phyloP scores from a whole-genome alignment of 768 basidiomycete genomes.

The Russula sp. region DNA sequence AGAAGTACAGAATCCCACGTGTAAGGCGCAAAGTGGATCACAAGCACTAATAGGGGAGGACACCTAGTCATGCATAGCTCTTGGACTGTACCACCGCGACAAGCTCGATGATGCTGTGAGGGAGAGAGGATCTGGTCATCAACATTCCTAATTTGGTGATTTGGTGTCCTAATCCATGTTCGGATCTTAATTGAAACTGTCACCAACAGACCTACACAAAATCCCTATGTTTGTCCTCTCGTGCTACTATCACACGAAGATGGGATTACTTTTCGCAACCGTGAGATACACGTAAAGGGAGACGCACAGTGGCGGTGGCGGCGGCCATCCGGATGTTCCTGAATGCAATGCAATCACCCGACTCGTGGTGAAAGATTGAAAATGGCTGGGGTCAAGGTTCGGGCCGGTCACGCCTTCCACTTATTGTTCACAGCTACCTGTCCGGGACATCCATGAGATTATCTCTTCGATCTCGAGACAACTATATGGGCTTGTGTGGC shows the following conservation, averaged over 20 bases:
- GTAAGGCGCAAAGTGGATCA: neutral
- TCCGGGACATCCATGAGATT: neutral
- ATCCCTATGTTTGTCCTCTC: neutral
- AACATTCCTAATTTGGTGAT: conserved; percentile 3
- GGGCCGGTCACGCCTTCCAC: neutral
- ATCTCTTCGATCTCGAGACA: neutral
- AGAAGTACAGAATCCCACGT: neutral
- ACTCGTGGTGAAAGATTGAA: neutral
- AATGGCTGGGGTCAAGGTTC: neutral
- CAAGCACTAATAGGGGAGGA: neutral
- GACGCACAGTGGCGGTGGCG: neutral
- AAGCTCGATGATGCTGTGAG: neutral
- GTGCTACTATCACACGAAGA: neutral
- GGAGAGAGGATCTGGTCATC: neutral
- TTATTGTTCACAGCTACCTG: too few species aligned
- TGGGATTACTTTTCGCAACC: neutral
- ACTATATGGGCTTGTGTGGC: neutral
- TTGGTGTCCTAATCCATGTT: neutral
- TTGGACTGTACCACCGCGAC: neutral
- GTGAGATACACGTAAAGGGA: neutral
- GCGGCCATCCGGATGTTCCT: neutral
- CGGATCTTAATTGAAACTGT: neutral
- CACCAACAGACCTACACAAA: neutral
- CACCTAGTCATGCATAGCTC: neutral
- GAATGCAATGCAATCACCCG: neutral